A percentile compares a stretch with the other conserved stretches of the same genome.
These are phyloP conservation scores for Taxillus chinensis DNA, from an alignment of 164 flowering plant genomes.

Conservation along the genomic window DNA sequence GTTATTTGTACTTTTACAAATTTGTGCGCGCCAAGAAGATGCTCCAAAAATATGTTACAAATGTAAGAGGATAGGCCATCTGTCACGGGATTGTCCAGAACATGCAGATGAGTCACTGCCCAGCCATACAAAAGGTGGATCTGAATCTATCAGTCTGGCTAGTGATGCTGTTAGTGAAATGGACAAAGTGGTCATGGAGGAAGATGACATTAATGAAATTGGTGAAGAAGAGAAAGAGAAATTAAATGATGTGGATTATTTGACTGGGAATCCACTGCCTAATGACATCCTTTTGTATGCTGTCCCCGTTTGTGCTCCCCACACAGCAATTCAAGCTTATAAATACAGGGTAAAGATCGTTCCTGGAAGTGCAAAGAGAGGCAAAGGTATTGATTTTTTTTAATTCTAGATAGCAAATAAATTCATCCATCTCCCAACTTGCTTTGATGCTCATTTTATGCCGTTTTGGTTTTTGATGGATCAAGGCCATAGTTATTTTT, in stretches of 20 bases:
- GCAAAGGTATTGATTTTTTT: conserved; percentile 57
- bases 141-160: conserved; percentile 12
- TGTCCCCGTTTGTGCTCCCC: conserved; percentile 95
- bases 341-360: conserved; percentile 83
- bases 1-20: not conserved
- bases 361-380: conserved; percentile 87
- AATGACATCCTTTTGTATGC: conserved; percentile 84
- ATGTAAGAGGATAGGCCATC: conserved; percentile 82
- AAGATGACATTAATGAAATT: conserved; percentile 86
- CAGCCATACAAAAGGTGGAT: conserved; percentile 16
- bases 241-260: conserved; percentile 75
- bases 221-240: conserved; percentile 86
- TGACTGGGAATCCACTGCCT: conserved; percentile 84
- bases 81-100: conserved; percentile 78
- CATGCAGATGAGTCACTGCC: conserved; percentile 28
- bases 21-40: conserved; percentile 36
- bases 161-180: conserved; percentile 21
- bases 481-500: too few relatives aligned
- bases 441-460: too few relatives aligned
- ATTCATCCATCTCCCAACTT: too few relatives aligned
- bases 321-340: conserved; percentile 71
- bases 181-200: conserved; percentile 68
- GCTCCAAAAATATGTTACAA: conserved; percentile 75
- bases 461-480: too few relatives aligned
- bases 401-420: not conserved